Base-by-base conservation (phyloP, 495 filamentous ascomycete species). In the Aspergillus affinis region DNA sequence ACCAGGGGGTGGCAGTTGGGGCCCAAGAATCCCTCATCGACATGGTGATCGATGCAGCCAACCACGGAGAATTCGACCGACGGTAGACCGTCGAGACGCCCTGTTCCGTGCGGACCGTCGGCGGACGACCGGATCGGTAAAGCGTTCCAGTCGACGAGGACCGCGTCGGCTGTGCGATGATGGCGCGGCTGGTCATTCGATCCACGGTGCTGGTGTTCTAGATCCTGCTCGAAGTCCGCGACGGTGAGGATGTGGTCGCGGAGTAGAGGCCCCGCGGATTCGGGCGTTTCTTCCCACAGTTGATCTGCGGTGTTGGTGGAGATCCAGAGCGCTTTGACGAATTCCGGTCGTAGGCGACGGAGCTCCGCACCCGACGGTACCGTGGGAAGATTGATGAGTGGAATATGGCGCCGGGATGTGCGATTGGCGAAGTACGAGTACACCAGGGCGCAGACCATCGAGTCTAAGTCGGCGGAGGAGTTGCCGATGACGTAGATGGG, bases 21-120 rank as follows among this genome's bases (percentile, higher is more conserved):
- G 0, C 87, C 82, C 0, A 95, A 77, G 20, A 75, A 78, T 36
- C 76, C 63, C 67, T 98, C 94, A 64, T 98, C 91, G 0, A 84
- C 86, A 69, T 98, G 95, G 72, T 98, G 94, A 70, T 98, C 94
- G 48, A 98, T 87, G 58, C 90, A 90, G n/a, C 89, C 94, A 7
- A 82, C 66, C 0, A 93, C 80, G 6, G 75, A 68, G 26, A 70
- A 77, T 47, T 70, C 73, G 52, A 86, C 75, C 15, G 65, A 41
- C 8, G 65, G 46, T 17, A 80, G 67, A 3, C 69, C 72, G 23
- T 61, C 58, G 3, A 80, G 32, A 0, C 69, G 68, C 4, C 77
- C 75, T 4, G 61, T 61, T 5, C 73, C 73, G 13, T 27, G 46
- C 15, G 61, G 54, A 1, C 21, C 53, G 12, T 68, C 55, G 18